phyloP scores from a whole-genome alignment of 345 rosid species.

The Eutrema japonicum region DNA sequence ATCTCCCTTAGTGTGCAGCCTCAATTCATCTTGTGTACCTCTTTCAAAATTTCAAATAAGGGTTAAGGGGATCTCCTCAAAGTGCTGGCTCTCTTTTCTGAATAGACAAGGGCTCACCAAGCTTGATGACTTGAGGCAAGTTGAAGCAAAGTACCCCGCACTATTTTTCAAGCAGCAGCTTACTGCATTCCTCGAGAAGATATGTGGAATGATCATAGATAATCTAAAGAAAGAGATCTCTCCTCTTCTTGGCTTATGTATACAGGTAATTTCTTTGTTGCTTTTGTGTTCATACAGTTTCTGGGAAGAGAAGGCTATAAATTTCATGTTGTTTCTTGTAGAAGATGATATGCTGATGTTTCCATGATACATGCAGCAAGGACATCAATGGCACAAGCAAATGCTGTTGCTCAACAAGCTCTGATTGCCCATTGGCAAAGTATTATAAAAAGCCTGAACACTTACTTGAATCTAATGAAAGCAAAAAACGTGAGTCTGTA shows the following conservation, averaged over 20 bases:
- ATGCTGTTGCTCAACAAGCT: constrained; percentile 97
- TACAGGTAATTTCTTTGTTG: constrained; percentile 65
- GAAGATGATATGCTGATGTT: constrained; percentile 2
- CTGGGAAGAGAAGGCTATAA: not conserved
- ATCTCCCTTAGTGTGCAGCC: constrained; percentile 21
- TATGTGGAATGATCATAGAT: constrained; percentile 96
- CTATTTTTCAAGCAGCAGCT: constrained; percentile 95
- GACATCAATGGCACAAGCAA: constrained; percentile 93
- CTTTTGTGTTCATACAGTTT: constrained; percentile 43
- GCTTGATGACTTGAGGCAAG: constrained; percentile 71
- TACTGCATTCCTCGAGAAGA: constrained; percentile 94
- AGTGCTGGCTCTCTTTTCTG: constrained; percentile 84
- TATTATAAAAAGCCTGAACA: constrained; percentile 87
- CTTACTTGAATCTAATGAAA: constrained; percentile 72
- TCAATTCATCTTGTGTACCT: constrained; percentile 10
- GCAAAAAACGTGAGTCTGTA: constrained; percentile 67
- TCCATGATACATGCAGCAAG: constrained; percentile 83
- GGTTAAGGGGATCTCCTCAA: constrained; percentile 86
- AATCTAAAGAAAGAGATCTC: constrained; percentile 92
- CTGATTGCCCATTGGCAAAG: constrained; percentile 98
- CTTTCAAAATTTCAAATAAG: constrained; percentile 55
- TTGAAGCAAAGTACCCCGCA: constrained; percentile 99
- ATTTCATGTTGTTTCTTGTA: constrained; percentile 14
- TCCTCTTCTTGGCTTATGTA: constrained; percentile 88
- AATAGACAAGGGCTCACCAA: constrained; percentile 73